Evolutionary conservation across 2,329 filamentous ascomycete species (phyloP).

Genomic region (Pestalotiopsis fici): DNA sequence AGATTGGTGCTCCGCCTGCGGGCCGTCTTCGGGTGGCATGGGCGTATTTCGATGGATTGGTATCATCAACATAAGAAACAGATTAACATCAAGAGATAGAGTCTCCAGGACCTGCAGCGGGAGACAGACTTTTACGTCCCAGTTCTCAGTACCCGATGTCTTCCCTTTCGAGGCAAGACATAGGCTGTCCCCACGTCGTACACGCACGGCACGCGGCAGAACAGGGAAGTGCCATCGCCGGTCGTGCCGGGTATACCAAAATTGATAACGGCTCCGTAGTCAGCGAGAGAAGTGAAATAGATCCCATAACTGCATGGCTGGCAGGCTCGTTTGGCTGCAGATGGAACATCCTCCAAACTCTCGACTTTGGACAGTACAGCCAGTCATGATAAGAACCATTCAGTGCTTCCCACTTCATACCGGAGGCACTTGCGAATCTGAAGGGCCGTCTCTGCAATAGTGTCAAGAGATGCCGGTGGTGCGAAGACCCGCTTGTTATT

Average conservation of each 20-base stretch:
- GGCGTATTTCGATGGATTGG: not conserved
- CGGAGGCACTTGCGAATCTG: not conserved
- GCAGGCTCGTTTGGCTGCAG: not conserved
- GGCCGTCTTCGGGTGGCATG: no score
- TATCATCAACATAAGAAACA: not conserved
- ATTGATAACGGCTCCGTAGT: slow-evolving; percentile 12
- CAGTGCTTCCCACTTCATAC: not conserved
- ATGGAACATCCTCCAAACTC: not conserved
- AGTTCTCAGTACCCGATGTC: slow-evolving; percentile 6
- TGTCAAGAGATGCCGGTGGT: not conserved
- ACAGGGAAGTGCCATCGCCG: slow-evolving; percentile 11
- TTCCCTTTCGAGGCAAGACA: slow-evolving; percentile 10
- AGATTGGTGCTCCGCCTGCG: no score
- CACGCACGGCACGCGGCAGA: slow-evolving; percentile 15
- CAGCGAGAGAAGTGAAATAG: slow-evolving; percentile 1
- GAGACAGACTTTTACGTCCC: slow-evolving; percentile 13
- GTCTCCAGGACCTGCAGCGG: not conserved
- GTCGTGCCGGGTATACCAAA: slow-evolving; percentile 17
- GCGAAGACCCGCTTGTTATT: not conserved
- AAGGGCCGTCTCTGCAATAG: not conserved
- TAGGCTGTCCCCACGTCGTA: slow-evolving; percentile 4
- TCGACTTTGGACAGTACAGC: not conserved
- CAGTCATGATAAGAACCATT: not conserved
- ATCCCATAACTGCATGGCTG: not conserved
- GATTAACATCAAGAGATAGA: not conserved